Evolutionary conservation across 75 land plant species (phyloP).

Genomic region (Isoetes taiwanensis): DNA sequence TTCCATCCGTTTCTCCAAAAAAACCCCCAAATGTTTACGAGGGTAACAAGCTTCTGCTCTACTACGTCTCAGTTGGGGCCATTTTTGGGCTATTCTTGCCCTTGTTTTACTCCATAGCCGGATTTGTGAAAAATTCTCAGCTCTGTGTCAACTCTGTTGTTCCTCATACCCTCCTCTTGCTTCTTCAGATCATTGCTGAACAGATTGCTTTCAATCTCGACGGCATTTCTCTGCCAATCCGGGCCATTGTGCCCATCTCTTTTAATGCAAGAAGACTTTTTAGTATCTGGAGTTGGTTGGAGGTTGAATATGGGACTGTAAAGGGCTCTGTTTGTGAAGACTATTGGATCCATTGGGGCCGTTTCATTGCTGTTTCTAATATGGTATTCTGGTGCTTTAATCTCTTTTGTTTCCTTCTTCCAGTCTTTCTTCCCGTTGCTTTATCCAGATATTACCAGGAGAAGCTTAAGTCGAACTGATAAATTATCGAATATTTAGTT

Average conservation of each 20-base stretch:
- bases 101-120: constrained; percentile 38
- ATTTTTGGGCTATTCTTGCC: constrained; percentile 57
- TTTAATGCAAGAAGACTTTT: constrained; percentile 60
- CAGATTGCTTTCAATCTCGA: constrained; percentile 21
- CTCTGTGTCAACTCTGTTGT: constrained; percentile 42
- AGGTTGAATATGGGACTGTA: constrained; percentile 30
- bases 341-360: constrained; percentile 20
- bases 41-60: constrained; percentile 9
- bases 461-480: no score
- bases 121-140: constrained; percentile 34
- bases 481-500: no score
- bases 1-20: constrained; percentile 18
- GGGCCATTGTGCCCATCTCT: constrained; percentile 62
- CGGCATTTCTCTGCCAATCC: constrained; percentile 39
- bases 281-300: constrained; percentile 48
- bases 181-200: constrained; percentile 57
- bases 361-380: constrained; percentile 44
- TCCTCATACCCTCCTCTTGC: constrained; percentile 62
- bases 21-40: constrained; percentile 13
- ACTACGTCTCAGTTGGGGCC: constrained; percentile 32
- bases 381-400: constrained; percentile 67
- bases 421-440: constrained; percentile 50
- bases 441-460: constrained; percentile 14
- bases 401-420: constrained; percentile 74
- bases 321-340: constrained; percentile 7